Conservation (phyloP, 108 stramenopile genomes). For the Conticribra weissflogii region DNA sequence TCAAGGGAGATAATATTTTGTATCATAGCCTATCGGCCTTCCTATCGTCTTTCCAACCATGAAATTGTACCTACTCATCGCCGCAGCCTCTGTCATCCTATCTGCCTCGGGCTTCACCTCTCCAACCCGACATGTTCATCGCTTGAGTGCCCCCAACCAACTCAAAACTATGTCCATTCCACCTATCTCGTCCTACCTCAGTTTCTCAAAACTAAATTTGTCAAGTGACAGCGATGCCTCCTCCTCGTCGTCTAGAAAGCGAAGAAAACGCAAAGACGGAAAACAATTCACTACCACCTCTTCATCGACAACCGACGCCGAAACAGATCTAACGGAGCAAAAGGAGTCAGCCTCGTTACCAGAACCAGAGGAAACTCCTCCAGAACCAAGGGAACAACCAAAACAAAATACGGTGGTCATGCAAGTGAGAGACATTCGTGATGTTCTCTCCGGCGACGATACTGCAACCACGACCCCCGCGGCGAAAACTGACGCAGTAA, state of each 20-base stretch:
- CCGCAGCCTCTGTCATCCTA: neutral
- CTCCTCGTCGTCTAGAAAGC: conserved; percentile 26
- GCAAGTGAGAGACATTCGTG: conserved; percentile 64
- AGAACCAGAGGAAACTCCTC: too few species aligned
- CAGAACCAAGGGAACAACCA: conserved; percentile 13
- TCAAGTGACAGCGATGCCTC: conserved; percentile 13
- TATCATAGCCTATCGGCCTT: neutral
- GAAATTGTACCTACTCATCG: conserved; percentile 1
- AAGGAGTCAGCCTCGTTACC: too few species aligned
- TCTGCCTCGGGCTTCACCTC: conserved; percentile 29
- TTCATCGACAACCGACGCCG: neutral
- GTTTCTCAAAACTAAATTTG: too few species aligned
- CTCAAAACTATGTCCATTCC: neutral
- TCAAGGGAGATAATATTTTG: too few species aligned
- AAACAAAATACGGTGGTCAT: conserved; percentile 56
- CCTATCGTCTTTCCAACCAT: neutral
- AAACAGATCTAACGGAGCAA: neutral
- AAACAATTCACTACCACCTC: conserved; percentile 26
- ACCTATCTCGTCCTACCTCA: neutral
- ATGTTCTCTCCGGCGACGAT: conserved; percentile 50
- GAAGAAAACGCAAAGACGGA: conserved; percentile 58
- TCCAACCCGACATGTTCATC: neutral
- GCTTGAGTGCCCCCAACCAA: neutral
- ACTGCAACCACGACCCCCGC: conserved; percentile 6
- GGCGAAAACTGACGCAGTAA: conserved; percentile 2